Conservation (phyloP, 345 rosid genomes). For the Sapria himalayana region DNA sequence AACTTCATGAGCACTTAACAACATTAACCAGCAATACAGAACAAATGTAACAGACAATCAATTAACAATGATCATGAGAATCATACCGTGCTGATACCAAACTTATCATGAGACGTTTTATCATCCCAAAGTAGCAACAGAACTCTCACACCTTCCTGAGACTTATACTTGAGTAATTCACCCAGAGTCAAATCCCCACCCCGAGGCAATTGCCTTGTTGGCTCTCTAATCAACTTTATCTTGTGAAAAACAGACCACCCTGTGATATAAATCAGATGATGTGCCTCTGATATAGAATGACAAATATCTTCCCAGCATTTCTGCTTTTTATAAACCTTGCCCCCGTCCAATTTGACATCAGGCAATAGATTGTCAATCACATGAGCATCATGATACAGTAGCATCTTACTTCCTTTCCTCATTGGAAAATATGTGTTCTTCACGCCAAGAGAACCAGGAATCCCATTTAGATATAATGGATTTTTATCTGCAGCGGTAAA, state of each 20-base stretch:
- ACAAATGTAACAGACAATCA: too few relatives aligned
- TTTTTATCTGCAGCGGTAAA: conserved; percentile 56
- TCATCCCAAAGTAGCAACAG: conserved; percentile 85
- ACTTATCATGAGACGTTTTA: conserved; percentile 61
- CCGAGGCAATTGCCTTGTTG: conserved; percentile 34
- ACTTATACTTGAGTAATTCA: conserved; percentile 76
- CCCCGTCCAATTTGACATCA: conserved; percentile 23
- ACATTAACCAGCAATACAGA: too few relatives aligned
- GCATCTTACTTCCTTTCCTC: conserved; percentile 44
- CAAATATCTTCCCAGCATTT: conserved; percentile 96
- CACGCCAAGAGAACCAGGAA: conserved; percentile 66
- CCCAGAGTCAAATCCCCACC: conserved; percentile 73
- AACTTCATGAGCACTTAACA: too few relatives aligned
- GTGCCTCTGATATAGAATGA: conserved; percentile 71
- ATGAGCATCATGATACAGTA: conserved; percentile 84
- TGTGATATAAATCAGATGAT: conserved; percentile 66
- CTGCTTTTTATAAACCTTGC: conserved; percentile 22
- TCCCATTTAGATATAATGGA: conserved; percentile 23
- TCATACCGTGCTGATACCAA: conserved; percentile 40
- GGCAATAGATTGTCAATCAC: conserved; percentile 25
- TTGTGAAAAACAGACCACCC: conserved; percentile 89
- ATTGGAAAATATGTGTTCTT: conserved; percentile 55
- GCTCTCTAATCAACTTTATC: conserved; percentile 66
- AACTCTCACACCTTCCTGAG: conserved; percentile 83
- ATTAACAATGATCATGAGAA: neutral